Percentiles rank a stretch among this genome's conserved stretches.
Conservation (phyloP, 2,329 filamentous ascomycete species). For the Metarhizium robertsii region DNA sequence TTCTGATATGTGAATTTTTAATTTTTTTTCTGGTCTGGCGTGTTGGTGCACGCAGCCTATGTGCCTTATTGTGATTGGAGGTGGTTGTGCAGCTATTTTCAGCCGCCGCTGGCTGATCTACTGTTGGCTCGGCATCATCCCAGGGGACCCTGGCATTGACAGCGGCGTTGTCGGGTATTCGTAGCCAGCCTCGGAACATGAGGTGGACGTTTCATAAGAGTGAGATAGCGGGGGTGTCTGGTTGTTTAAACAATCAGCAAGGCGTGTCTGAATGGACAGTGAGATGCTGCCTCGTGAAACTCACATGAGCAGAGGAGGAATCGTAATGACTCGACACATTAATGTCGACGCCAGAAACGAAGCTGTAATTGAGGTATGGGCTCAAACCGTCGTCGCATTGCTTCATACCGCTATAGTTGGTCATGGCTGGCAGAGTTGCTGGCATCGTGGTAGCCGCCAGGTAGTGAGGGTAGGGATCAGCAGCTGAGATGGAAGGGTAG, state of each 20-base stretch:
- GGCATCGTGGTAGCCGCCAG: slow-evolving; percentile 42
- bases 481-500: slow-evolving; percentile 42
- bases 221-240: slow-evolving; percentile 73
- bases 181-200: slow-evolving; percentile 52
- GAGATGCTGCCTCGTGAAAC: slow-evolving; percentile 35
- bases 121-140: slow-evolving; percentile 27
- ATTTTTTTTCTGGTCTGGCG: background rate
- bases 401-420: slow-evolving; percentile 51
- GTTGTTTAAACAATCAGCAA: slow-evolving; percentile 34
- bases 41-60: background rate
- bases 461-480: slow-evolving; percentile 47
- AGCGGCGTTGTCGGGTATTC: slow-evolving; percentile 62
- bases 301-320: slow-evolving; percentile 66
- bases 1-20: background rate
- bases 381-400: slow-evolving; percentile 48
- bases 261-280: slow-evolving; percentile 30
- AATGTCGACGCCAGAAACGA: slow-evolving; percentile 56
- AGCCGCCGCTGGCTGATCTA: slow-evolving; percentile 5
- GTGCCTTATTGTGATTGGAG: background rate
- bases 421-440: slow-evolving; percentile 55
- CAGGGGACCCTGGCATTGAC: slow-evolving; percentile 63
- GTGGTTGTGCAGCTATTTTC: background rate
- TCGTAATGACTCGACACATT: slow-evolving; percentile 53
- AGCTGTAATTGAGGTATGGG: slow-evolving; percentile 59
- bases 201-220: slow-evolving; percentile 59